Evolutionary conservation across 352 stramenopile species (phyloP).

Genomic region (Aphanomyces stellatus): DNA sequence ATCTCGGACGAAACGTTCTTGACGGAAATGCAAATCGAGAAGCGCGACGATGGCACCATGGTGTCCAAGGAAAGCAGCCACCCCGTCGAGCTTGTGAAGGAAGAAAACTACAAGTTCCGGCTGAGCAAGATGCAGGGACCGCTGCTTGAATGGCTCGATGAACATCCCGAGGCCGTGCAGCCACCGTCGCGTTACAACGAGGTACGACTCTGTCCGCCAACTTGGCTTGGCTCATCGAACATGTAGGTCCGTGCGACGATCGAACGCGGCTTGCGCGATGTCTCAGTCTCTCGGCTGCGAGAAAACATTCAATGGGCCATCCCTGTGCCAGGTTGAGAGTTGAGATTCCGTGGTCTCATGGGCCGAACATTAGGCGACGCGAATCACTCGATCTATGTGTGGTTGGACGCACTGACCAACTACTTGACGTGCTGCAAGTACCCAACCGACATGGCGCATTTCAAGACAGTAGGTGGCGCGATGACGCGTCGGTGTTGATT

Average conservation of each 20-base stretch:
- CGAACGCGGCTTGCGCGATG: conserved; percentile 86
- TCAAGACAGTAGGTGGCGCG: conserved; percentile 7
- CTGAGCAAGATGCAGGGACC: conserved; percentile 90
- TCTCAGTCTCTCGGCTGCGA: conserved; percentile 94
- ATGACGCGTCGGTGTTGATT: background rate
- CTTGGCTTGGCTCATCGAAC: conserved; percentile 2
- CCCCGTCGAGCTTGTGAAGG: conserved; percentile 90
- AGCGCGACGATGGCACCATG: conserved; percentile 42
- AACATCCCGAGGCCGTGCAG: conserved; percentile 85
- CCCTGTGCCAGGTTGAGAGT: conserved; percentile 81
- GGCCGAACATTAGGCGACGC: conserved; percentile 30
- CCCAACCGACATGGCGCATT: conserved; percentile 31
- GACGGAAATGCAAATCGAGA: conserved; percentile 94
- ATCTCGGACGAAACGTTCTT: conserved; percentile 98
- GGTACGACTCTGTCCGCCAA: too few species aligned
- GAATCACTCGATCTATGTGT: conserved; percentile 98
- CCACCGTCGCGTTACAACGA: conserved; percentile 90
- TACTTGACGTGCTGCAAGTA: conserved; percentile 97
- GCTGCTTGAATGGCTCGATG: conserved; percentile 87
- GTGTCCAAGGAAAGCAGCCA: conserved; percentile 88
- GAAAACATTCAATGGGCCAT: conserved; percentile 96
- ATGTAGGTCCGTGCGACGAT: conserved; percentile 71
- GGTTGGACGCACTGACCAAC: conserved; percentile 98
- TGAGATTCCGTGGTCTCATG: too few species aligned
- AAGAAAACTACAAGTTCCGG: conserved; percentile 99